These are phyloP conservation scores for Zymoseptoria pseudotritici DNA, from an alignment of 2,329 filamentous ascomycete genomes.

Conservation along the genomic window DNA sequence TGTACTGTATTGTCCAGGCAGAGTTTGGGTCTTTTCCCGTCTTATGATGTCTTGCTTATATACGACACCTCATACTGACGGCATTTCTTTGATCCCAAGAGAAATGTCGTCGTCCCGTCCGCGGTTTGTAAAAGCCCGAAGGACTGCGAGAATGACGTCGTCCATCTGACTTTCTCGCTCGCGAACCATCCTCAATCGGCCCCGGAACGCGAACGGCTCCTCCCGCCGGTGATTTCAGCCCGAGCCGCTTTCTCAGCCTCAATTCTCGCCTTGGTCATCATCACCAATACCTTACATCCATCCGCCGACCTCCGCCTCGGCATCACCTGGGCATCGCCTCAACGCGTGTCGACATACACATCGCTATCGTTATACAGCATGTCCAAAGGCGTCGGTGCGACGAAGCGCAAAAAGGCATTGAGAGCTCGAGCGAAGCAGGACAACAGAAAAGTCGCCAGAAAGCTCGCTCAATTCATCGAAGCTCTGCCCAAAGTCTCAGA, in stretches of 20 bases:
- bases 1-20: background rate
- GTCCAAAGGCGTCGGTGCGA: background rate
- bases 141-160: background rate
- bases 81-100: background rate
- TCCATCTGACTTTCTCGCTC: background rate
- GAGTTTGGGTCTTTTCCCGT: background rate
- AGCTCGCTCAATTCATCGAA: conserved; percentile 10
- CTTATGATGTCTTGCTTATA: background rate
- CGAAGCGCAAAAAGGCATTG: conserved; percentile 5
- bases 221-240: background rate
- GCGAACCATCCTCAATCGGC: background rate
- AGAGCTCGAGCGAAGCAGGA: conserved; percentile 6
- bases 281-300: background rate
- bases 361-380: background rate
- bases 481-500: conserved; percentile 23
- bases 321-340: background rate
- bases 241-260: background rate
- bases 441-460: conserved; percentile 10
- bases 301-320: background rate
- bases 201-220: too few species aligned
- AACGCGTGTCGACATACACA: background rate
- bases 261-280: background rate
- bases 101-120: background rate
- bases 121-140: background rate
- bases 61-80: background rate